phyloP scores from a whole-genome alignment of 106 monocot species.

The Iris macrosiphon region DNA sequence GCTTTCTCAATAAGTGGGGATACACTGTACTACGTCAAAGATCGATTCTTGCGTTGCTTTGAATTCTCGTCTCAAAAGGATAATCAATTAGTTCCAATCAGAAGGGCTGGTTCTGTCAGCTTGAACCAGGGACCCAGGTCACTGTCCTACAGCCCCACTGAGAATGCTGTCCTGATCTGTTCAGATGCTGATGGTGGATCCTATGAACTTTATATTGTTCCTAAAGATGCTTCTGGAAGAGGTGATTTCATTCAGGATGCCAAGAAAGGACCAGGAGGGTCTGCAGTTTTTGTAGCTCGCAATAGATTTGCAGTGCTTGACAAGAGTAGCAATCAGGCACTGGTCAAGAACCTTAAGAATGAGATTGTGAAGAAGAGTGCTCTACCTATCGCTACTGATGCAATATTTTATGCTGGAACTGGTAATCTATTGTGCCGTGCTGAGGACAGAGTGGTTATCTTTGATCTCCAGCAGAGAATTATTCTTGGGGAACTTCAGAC shows the following conservation, averaged over 20 bases:
- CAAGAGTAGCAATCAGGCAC: slow-evolving; percentile 56
- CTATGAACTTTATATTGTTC: slow-evolving; percentile 73
- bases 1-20: slow-evolving; percentile 73
- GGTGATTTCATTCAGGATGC: slow-evolving; percentile 66
- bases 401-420: slow-evolving; percentile 88
- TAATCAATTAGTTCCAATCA: slow-evolving; percentile 58
- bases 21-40: slow-evolving; percentile 59
- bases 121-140: slow-evolving; percentile 73
- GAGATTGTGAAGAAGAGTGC: slow-evolving; percentile 73
- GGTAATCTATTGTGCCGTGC: slow-evolving; percentile 74
- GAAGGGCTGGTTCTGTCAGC: slow-evolving; percentile 66
- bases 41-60: slow-evolving; percentile 63
- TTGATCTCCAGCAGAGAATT: slow-evolving; percentile 80
- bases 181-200: slow-evolving; percentile 84
- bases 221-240: slow-evolving; percentile 52
- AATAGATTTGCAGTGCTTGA: slow-evolving; percentile 94
- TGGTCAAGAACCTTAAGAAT: slow-evolving; percentile 84
- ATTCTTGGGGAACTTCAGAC: slow-evolving; percentile 79
- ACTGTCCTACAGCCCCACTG: slow-evolving; percentile 77
- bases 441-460: slow-evolving; percentile 69
- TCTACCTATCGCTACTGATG: slow-evolving; percentile 67
- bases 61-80: slow-evolving; percentile 79
- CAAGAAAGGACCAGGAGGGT: slow-evolving; percentile 62
- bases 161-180: slow-evolving; percentile 75
- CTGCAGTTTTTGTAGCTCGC: slow-evolving; percentile 76